Percentiles rank a stretch among this genome's conserved stretches.
Conservation (phyloP, 495 filamentous ascomycete species). For the Podospora pseudoanserina region DNA sequence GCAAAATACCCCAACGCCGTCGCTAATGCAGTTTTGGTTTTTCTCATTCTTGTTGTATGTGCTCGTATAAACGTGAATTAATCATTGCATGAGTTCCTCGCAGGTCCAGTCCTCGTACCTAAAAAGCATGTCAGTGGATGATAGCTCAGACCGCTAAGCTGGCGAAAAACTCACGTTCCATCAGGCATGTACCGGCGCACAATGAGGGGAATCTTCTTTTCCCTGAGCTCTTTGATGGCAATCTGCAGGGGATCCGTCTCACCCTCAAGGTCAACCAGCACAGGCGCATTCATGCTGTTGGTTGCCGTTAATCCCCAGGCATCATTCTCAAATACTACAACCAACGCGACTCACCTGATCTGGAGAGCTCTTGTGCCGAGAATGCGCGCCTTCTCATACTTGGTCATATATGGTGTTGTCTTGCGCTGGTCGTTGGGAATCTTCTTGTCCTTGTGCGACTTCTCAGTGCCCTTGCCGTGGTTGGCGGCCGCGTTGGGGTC, state of each 20-base stretch:
- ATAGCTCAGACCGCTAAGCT: constrained; percentile 9
- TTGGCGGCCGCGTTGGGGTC: constrained; percentile 69
- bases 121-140: background rate
- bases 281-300: constrained; percentile 90
- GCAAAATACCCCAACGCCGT: constrained; percentile 27
- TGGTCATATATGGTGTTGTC: constrained; percentile 98
- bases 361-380: constrained; percentile 90
- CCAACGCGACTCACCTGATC: constrained; percentile 66
- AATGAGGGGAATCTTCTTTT: constrained; percentile 98
- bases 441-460: constrained; percentile 77
- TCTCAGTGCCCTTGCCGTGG: constrained; percentile 43
- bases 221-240: constrained; percentile 90
- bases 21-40: constrained; percentile 34
- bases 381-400: constrained; percentile 93
- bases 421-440: constrained; percentile 82
- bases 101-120: constrained; percentile 99
- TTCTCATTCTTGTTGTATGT: constrained; percentile 12
- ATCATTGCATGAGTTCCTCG: constrained; percentile 75
- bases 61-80: background rate
- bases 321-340: background rate
- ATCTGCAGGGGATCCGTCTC: constrained; percentile 98
- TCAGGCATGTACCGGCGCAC: constrained; percentile 93
- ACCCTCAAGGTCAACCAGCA: constrained; percentile 92
- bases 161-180: constrained; percentile 69
- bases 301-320: constrained; percentile 4